phyloP scores from a whole-genome alignment of 2,329 filamentous ascomycete genomes.

The Simplicillium sp. region DNA sequence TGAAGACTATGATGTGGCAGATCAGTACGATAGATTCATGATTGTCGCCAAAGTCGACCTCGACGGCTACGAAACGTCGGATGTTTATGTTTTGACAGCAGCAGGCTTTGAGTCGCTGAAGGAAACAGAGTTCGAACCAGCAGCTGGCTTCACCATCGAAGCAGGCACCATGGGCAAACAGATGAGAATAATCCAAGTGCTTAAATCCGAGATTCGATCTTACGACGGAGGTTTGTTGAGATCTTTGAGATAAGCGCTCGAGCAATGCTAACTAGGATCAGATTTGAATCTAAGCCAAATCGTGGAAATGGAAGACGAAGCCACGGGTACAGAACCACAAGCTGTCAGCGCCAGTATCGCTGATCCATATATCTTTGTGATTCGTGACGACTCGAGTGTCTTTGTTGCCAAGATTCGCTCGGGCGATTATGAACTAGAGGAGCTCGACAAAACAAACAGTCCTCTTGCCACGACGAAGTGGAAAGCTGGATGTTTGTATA shows the following conservation, averaged over 20 bases:
- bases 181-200: slow-evolving; percentile 75
- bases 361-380: slow-evolving; percentile 75
- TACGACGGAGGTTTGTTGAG: slow-evolving; percentile 72
- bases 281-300: slow-evolving; percentile 87
- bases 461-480: slow-evolving; percentile 57
- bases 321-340: slow-evolving; percentile 70
- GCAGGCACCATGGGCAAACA: slow-evolving; percentile 75
- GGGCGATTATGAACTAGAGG: slow-evolving; percentile 70
- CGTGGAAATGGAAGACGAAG: slow-evolving; percentile 84
- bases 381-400: slow-evolving; percentile 75
- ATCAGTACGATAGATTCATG: slow-evolving; percentile 68
- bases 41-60: slow-evolving; percentile 67
- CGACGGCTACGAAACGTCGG: slow-evolving; percentile 65
- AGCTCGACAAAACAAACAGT: slow-evolving; percentile 57
- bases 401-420: slow-evolving; percentile 67
- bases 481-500: slow-evolving; percentile 75
- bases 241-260: not conserved
- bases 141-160: slow-evolving; percentile 78
- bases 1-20: slow-evolving; percentile 47
- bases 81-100: slow-evolving; percentile 67
- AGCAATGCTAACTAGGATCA: slow-evolving; percentile 23
- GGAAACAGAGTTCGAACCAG: slow-evolving; percentile 85
- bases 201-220: slow-evolving; percentile 77
- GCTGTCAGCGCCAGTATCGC: slow-evolving; percentile 74
- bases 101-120: slow-evolving; percentile 65